Conservation (phyloP, 345 rosid species). For the Angophora floribunda region DNA sequence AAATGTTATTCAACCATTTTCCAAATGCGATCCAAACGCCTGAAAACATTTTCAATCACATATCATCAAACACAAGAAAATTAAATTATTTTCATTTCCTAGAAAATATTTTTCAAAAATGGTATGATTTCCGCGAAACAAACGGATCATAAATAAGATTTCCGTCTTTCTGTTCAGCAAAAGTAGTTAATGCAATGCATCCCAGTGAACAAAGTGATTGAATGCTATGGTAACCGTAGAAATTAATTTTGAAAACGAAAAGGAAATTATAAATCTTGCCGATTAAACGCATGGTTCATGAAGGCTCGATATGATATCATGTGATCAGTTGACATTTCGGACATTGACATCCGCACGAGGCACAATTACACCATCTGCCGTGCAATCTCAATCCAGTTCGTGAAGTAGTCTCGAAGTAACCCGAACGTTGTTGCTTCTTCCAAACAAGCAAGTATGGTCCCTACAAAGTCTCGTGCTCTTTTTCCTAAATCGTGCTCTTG, state of each 20-base stretch:
- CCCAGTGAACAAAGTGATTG: not conserved
- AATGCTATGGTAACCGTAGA: not conserved
- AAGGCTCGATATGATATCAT: not conserved
- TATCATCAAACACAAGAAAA: too few relatives aligned
- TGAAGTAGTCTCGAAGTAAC: not conserved
- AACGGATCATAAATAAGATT: not conserved
- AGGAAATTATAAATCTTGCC: not conserved
- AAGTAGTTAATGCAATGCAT: not conserved
- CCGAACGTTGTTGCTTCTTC: not conserved
- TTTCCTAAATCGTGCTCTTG: not conserved
- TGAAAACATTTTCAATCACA: too few relatives aligned
- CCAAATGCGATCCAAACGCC: too few relatives aligned
- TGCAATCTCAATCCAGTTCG: not conserved
- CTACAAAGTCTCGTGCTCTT: not conserved
- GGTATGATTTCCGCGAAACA: too few relatives aligned
- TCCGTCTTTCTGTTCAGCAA: not conserved
- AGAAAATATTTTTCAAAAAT: too few relatives aligned
- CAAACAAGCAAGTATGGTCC: not conserved
- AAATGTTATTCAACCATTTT: too few relatives aligned
- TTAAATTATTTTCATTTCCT: too few relatives aligned
- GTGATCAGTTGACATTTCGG: not conserved
- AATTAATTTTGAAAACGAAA: not conserved
- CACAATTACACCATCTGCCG: not conserved
- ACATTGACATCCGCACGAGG: not conserved
- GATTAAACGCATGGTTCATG: rapidly evolving